Percentiles rank a stretch among this genome's conserved stretches.
Evolutionary conservation across 1,284 basidiomycete genomes (phyloP).

Genomic region (Apiotrichum gracile): DNA sequence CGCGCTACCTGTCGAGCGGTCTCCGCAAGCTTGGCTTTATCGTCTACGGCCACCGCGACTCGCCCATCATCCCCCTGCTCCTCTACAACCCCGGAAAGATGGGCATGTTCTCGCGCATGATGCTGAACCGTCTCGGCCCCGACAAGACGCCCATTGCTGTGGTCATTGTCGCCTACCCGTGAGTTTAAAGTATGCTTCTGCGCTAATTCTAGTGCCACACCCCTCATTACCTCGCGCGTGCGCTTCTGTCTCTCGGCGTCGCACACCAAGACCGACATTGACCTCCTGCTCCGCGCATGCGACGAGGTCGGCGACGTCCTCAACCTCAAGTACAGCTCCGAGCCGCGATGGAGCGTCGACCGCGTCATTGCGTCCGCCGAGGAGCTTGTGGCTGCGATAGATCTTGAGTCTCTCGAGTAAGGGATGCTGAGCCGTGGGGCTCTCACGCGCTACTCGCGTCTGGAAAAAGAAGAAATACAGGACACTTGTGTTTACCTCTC

Average conservation of each 20-base stretch:
- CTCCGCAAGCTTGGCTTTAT: slow-evolving; percentile 94
- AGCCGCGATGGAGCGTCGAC: slow-evolving; percentile 75
- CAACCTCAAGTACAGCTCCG: slow-evolving; percentile 69
- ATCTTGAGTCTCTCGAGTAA: slow-evolving; percentile 14
- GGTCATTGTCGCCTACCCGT: slow-evolving; percentile 78
- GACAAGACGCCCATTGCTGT: slow-evolving; percentile 62
- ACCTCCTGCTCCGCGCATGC: slow-evolving; percentile 75
- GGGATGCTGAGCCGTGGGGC: neutral
- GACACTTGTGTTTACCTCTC: too few species aligned
- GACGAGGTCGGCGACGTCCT: slow-evolving; percentile 87
- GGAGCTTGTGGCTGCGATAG: slow-evolving; percentile 60
- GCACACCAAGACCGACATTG: slow-evolving; percentile 96
- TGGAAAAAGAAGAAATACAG: neutral
- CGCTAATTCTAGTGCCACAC: slow-evolving; percentile 64
- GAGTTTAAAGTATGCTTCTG: slow-evolving; percentile 25
- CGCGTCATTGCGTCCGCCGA: slow-evolving; percentile 68
- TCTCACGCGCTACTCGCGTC: too few species aligned
- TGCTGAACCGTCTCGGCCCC: slow-evolving; percentile 65
- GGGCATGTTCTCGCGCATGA: slow-evolving; percentile 79
- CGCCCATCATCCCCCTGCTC: slow-evolving; percentile 87
- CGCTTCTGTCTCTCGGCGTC: slow-evolving; percentile 91
- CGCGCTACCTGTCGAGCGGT: slow-evolving; percentile 81
- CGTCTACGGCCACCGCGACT: slow-evolving; percentile 85
- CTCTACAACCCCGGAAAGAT: slow-evolving; percentile 94
- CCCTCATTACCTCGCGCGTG: slow-evolving; percentile 81